Percentiles rank a stretch among this genome's conserved stretches.
Evolutionary conservation across 148 eudicot genomes (phyloP).

Genomic region (Rhododendron vialii): DNA sequence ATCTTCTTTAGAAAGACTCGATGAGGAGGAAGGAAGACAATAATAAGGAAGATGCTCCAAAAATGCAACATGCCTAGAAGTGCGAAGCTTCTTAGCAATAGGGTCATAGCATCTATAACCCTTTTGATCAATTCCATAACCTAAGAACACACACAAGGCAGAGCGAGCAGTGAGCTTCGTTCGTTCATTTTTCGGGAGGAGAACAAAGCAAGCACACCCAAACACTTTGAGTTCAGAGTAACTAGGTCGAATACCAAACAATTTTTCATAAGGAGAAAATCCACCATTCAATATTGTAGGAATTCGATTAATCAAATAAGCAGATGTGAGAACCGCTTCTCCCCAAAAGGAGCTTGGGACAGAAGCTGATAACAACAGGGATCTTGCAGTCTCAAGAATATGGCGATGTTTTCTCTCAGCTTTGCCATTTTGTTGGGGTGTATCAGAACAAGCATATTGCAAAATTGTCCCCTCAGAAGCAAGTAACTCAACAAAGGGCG

Average conservation of each 20-base stretch:
- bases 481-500: not conserved
- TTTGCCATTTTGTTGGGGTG: too few relatives aligned
- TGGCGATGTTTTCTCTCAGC: too few relatives aligned
- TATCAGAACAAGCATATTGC: not conserved
- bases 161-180: not conserved
- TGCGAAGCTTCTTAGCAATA: not conserved
- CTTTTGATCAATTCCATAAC: too few relatives aligned
- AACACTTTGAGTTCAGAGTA: not conserved
- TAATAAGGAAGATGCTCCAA: not conserved
- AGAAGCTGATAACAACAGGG: too few relatives aligned
- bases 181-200: not conserved
- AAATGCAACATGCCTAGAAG: not conserved
- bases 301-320: too few relatives aligned
- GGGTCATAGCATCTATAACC: too few relatives aligned
- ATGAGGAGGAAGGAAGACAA: not conserved
- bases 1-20: not conserved
- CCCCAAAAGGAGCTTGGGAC: too few relatives aligned
- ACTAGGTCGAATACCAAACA: not conserved
- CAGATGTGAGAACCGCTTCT: too few relatives aligned
- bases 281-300: too few relatives aligned
- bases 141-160: not conserved
- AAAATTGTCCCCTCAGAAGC: not conserved
- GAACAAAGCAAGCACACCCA: not conserved
- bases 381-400: too few relatives aligned
- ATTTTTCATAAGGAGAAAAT: not conserved